These are phyloP conservation scores for Ophiostoma perfectum DNA, from an alignment of 2,329 filamentous ascomycete genomes.

Conservation along the genomic window DNA sequence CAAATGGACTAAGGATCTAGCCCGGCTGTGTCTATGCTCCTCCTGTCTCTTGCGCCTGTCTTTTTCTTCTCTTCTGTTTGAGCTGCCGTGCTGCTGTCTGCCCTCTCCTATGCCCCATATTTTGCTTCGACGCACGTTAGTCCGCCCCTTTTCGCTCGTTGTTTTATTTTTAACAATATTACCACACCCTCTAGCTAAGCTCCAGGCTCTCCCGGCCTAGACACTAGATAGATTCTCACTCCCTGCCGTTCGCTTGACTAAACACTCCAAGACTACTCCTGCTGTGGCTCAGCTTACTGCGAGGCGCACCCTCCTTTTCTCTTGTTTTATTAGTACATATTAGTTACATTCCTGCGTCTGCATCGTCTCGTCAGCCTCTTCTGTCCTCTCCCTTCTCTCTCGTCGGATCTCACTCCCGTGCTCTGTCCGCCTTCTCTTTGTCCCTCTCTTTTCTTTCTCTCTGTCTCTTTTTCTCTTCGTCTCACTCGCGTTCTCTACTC, in stretches of 20 bases:
- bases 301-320: background rate
- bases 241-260: background rate
- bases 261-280: background rate
- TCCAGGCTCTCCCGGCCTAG: background rate
- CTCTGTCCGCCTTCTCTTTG: background rate
- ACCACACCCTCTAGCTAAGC: background rate
- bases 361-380: background rate
- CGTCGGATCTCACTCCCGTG: background rate
- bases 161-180: background rate
- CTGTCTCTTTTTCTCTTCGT: too few relatives aligned
- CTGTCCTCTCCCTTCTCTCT: background rate
- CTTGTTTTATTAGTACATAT: background rate
- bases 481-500: too few relatives aligned
- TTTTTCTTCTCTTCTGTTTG: background rate
- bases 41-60: background rate
- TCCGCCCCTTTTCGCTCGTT: background rate
- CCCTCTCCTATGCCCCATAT: background rate
- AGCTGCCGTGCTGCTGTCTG: too few relatives aligned
- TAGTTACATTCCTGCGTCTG: background rate
- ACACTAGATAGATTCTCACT: background rate
- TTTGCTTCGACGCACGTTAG: background rate
- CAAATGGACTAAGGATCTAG: background rate
- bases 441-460: background rate
- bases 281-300: slow-evolving; percentile 10
- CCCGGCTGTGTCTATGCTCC: background rate